Evolutionary conservation across 805 yeast genomes (phyloP), one percentile per base, ranked within the genome.

Genomic region (Debaryomyces tyrocola): DNA sequence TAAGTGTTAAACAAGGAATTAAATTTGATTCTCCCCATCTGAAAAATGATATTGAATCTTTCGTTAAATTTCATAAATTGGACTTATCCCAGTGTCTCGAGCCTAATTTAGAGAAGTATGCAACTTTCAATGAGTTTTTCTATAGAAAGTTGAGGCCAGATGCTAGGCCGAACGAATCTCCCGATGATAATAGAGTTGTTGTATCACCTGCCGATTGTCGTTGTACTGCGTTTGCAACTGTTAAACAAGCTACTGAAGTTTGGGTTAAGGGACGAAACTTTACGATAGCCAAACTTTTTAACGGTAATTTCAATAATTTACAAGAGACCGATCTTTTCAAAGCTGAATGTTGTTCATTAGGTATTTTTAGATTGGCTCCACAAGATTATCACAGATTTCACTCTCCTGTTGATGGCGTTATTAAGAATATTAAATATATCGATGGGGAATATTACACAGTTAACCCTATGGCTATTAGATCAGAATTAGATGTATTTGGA

Each of bases 361-460:
- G 86, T 0, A 80, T 92, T 1, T 92, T 92, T 64, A 70, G 99
- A 47, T 70, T 92, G 37, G 98, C 99, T 0, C 99, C 99, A 1
- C 99, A 92, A 62, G 99, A 92, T 63, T 92, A 92, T 60, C 99
- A 92, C 61, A 72, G 99, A 38, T 91, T 92, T 65, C 99, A 92
- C 63, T 77, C 82, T 12, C 96, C 97, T 0, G 91, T 94, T 2
- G 79, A 77, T 48, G 98, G 97, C 2, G 60, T 61, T 0, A 66
- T 94, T 29, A 86, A 87, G 1, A 74, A 80, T 47, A 84, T 92
- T 12, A 73, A 73, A 40, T 77, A 73, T 53, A 86, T 92, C 28
- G 86, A 83, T 31, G 99, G 98, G 0, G 94, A 90, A 57, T 92
- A 92, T 62, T 92, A 89, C 62, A 92, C 98, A 0, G 99, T 92